These are phyloP conservation scores for Penicillium taxi DNA, from an alignment of 495 filamentous ascomycete species.

Conservation along the genomic window DNA sequence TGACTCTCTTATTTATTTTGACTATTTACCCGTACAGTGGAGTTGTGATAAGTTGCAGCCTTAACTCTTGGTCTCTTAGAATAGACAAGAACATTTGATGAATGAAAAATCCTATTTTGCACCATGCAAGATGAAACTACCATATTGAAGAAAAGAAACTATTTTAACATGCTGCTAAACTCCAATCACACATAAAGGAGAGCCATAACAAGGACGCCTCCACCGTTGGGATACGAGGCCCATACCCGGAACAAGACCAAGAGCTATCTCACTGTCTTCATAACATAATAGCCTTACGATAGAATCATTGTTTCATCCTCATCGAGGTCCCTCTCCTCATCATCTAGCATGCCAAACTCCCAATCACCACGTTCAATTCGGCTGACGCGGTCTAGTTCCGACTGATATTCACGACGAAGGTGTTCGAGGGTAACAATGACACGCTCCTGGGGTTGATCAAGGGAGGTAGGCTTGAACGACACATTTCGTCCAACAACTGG, in stretches of 20 bases:
- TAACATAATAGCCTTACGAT: constrained; percentile 17
- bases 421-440: constrained; percentile 73
- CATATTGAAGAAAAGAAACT: constrained; percentile 11
- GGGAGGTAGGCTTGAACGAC: constrained; percentile 10
- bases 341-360: constrained; percentile 46
- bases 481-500: constrained; percentile 20
- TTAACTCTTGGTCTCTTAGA: background rate
- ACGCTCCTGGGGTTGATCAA: constrained; percentile 21
- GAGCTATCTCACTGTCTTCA: too few species aligned
- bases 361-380: constrained; percentile 54
- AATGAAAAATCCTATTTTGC: constrained; percentile 12
- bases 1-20: background rate
- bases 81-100: background rate
- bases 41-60: background rate
- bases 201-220: too few species aligned
- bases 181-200: constrained; percentile 8
- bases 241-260: too few species aligned
- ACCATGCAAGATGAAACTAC: constrained; percentile 13
- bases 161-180: constrained; percentile 12
- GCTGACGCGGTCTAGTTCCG: constrained; percentile 70
- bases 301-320: constrained; percentile 40
- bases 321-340: constrained; percentile 23
- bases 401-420: constrained; percentile 75
- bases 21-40: too few species aligned
- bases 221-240: too few species aligned